Conservation (phyloP, 176 grass and related monocot genomes). For the Rhynchospora pubera region DNA sequence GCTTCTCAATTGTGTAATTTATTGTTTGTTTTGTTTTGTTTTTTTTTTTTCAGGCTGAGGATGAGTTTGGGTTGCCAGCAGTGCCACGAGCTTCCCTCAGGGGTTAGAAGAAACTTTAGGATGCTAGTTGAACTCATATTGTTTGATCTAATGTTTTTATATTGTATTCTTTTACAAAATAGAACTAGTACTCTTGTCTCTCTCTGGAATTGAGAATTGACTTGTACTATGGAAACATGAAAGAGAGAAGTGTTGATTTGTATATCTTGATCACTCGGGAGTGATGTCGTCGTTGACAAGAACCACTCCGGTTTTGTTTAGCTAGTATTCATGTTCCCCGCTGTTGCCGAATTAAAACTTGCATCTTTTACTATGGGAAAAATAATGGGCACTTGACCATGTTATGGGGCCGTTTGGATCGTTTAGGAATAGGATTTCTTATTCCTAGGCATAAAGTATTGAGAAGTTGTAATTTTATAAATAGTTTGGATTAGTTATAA, state of each 20-base stretch:
- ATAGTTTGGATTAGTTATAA: too few species aligned
- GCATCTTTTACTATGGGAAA: neutral
- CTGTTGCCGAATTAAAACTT: neutral
- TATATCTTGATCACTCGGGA: conserved; percentile 3
- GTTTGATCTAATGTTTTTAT: conserved; percentile 1
- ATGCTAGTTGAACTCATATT: neutral
- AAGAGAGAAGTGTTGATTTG: conserved; percentile 12
- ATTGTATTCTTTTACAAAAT: conserved; percentile 4
- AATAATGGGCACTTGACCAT: neutral
- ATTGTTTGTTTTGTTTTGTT: too few species aligned
- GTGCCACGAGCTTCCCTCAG: conserved; percentile 71
- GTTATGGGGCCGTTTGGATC: too few species aligned
- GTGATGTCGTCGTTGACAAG: conserved; percentile 4
- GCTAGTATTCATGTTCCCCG: neutral
- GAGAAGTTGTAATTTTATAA: too few species aligned
- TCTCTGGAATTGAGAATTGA: neutral
- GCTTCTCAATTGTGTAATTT: neutral
- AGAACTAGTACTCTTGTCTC: neutral
- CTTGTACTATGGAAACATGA: neutral
- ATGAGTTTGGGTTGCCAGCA: conserved; percentile 65
- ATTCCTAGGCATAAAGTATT: too few species aligned
- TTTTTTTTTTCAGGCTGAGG: conserved; percentile 50
- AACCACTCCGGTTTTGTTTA: neutral
- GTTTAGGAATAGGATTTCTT: too few species aligned
- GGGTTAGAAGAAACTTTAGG: conserved; percentile 30